phyloP scores from a whole-genome alignment of 352 stramenopile species.

The Phytopythium helicoides region DNA sequence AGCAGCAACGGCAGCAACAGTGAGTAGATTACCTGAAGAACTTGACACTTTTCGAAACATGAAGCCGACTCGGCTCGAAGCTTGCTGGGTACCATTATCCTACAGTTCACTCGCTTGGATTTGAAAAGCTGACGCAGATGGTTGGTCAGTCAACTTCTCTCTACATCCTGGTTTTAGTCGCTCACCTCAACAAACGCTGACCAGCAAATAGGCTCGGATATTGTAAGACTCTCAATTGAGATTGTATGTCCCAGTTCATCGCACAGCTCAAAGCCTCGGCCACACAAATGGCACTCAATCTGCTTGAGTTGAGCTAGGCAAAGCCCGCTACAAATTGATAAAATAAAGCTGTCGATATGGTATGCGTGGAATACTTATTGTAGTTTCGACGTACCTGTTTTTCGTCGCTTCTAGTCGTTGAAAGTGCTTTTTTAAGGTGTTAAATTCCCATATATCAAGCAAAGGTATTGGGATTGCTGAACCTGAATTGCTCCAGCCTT shows the following conservation, averaged over 20 bases:
- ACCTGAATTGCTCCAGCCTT: slow-evolving; percentile 7
- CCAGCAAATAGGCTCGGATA: not conserved
- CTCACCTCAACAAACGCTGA: not conserved
- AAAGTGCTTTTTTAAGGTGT: slow-evolving; percentile 50
- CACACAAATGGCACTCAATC: slow-evolving; percentile 20
- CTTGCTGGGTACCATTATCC: slow-evolving; percentile 20
- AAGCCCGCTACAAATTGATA: no score
- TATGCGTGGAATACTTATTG: no score
- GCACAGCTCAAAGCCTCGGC: slow-evolving; percentile 12
- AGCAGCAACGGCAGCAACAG: no score
- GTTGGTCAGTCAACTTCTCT: no score
- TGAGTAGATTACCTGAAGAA: slow-evolving; percentile 25
- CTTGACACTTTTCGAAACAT: slow-evolving; percentile 34
- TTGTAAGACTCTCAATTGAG: slow-evolving; percentile 12
- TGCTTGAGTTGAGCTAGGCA: slow-evolving; percentile 2
- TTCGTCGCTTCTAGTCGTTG: slow-evolving; percentile 36
- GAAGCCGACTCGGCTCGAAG: slow-evolving; percentile 19
- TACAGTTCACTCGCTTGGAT: slow-evolving; percentile 22
- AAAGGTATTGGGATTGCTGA: slow-evolving; percentile 13
- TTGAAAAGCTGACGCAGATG: no score
- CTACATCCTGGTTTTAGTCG: no score
- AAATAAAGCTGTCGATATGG: no score
- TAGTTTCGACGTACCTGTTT: slow-evolving; percentile 21
- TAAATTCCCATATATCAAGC: slow-evolving; percentile 52
- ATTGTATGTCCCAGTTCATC: slow-evolving; percentile 9